These are phyloP conservation scores for Globisporangium acanthophoron DNA, from an alignment of 352 stramenopile genomes.

Conservation along the genomic window DNA sequence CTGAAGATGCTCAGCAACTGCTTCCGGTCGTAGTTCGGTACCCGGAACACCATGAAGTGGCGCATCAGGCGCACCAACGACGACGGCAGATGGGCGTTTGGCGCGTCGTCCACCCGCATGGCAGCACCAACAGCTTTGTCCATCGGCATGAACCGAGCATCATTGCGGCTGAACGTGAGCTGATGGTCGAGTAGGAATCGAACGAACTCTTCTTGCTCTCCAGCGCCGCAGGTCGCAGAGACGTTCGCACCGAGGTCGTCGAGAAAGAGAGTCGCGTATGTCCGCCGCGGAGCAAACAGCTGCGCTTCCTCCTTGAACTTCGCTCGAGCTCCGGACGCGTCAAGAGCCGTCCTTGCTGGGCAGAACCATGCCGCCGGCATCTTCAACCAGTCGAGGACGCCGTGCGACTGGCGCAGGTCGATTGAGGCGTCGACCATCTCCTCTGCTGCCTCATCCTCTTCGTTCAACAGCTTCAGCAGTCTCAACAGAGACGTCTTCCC, in stretches of 20 bases:
- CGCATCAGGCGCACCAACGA: constrained; percentile 27
- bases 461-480: constrained; percentile 29
- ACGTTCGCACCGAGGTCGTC: constrained; percentile 31
- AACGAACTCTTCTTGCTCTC: constrained; percentile 31
- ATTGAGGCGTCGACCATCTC: constrained; percentile 46
- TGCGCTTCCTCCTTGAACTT: constrained; percentile 31
- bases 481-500: constrained; percentile 52
- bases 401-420: constrained; percentile 27
- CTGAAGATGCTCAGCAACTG: constrained; percentile 49
- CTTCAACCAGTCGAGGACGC: constrained; percentile 40
- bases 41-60: constrained; percentile 44
- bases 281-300: constrained; percentile 24
- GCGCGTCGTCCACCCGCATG: constrained; percentile 17
- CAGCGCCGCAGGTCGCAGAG: background rate
- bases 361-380: constrained; percentile 42
- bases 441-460: constrained; percentile 26
- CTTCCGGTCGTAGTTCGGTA: constrained; percentile 34
- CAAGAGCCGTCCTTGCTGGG: background rate
- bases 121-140: constrained; percentile 34
- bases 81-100: background rate
- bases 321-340: constrained; percentile 2
- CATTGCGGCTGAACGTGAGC: constrained; percentile 27
- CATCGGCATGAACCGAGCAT: constrained; percentile 19
- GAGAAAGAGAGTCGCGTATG: constrained; percentile 43
- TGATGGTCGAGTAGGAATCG: constrained; percentile 45